Evolutionary conservation across 305 asterid genomes (phyloP).

Genomic region (Andrographis paniculata): DNA sequence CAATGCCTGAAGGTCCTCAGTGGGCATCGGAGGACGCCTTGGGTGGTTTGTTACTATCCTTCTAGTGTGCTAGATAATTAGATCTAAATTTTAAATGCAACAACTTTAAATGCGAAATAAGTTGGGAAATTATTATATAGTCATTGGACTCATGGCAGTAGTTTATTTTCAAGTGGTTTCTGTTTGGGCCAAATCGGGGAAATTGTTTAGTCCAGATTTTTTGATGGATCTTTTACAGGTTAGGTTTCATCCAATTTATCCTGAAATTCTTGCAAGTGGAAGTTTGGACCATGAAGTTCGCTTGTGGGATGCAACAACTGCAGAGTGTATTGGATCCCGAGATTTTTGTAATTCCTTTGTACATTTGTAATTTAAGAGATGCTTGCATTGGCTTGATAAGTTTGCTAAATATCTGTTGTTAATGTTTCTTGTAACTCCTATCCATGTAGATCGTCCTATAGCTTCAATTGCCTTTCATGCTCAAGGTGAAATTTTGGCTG

Average conservation of each 20-base stretch:
- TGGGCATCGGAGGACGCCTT: slow-evolving; percentile 98
- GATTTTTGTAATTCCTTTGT: slow-evolving; percentile 71
- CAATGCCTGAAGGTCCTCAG: slow-evolving; percentile 84
- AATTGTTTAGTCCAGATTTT: too few relatives aligned
- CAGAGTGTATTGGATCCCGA: slow-evolving; percentile 87
- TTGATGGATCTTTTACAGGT: slow-evolving; percentile 60
- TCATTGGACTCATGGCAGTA: too few relatives aligned
- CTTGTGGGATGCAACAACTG: slow-evolving; percentile 80
- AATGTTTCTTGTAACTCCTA: too few relatives aligned
- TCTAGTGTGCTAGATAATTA: too few relatives aligned
- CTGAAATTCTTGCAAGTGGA: slow-evolving; percentile 94
- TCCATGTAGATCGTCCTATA: slow-evolving; percentile 78
- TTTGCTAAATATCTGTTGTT: too few relatives aligned
- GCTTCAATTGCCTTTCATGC: slow-evolving; percentile 99
- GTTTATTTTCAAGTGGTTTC: background rate
- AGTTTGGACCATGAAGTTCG: slow-evolving; percentile 98
- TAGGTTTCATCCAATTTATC: slow-evolving; percentile 85
- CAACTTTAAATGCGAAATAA: too few relatives aligned
- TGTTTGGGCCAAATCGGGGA: too few relatives aligned
- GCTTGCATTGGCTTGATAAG: too few relatives aligned
- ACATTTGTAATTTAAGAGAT: too few relatives aligned
- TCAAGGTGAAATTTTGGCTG: slow-evolving; percentile 88
- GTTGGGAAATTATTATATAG: too few relatives aligned
- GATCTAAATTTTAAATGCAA: too few relatives aligned
- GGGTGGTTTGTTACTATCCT: slow-evolving; percentile 88